Conservation (phyloP, 108 stramenopile species). For the Cyclotella distinguenda region DNA sequence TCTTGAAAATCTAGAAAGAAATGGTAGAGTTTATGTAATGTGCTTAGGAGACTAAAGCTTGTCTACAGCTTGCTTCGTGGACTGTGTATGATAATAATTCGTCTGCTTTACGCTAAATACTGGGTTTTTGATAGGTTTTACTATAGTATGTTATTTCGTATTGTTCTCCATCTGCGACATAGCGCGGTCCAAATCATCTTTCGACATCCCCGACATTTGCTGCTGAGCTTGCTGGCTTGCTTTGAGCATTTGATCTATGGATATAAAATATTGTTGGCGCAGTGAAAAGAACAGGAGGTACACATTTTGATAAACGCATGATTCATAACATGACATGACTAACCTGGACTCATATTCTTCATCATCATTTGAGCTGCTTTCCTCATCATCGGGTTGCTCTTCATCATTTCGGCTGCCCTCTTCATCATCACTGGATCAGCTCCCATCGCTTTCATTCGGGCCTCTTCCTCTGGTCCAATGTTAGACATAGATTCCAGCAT, state of each 20-base stretch:
- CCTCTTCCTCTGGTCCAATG: slow-evolving; percentile 68
- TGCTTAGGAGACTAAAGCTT: slow-evolving; percentile 59
- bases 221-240: slow-evolving; percentile 65
- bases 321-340: no score
- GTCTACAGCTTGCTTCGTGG: neutral
- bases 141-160: slow-evolving; percentile 18
- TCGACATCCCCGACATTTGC: slow-evolving; percentile 63
- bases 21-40: slow-evolving; percentile 81
- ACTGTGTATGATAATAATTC: no score
- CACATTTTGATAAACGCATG: no score
- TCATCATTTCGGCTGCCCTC: slow-evolving; percentile 65
- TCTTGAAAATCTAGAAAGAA: slow-evolving; percentile 76
- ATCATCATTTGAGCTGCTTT: slow-evolving; percentile 67
- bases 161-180: slow-evolving; percentile 33
- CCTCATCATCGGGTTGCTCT: slow-evolving; percentile 66
- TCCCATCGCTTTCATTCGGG: slow-evolving; percentile 71
- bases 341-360: slow-evolving; percentile 78
- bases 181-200: slow-evolving; percentile 53
- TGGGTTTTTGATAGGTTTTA: no score
- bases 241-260: slow-evolving; percentile 64
- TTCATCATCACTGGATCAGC: slow-evolving; percentile 68
- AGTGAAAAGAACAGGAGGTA: no score
- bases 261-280: no score
- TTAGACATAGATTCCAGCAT: slow-evolving; percentile 66
- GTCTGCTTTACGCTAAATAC: no score